A percentile compares a stretch with the other conserved stretches of the same genome.
These are phyloP conservation scores for Fragosphaeria purpurea DNA, from an alignment of 2,329 filamentous ascomycete genomes.

Conservation along the genomic window DNA sequence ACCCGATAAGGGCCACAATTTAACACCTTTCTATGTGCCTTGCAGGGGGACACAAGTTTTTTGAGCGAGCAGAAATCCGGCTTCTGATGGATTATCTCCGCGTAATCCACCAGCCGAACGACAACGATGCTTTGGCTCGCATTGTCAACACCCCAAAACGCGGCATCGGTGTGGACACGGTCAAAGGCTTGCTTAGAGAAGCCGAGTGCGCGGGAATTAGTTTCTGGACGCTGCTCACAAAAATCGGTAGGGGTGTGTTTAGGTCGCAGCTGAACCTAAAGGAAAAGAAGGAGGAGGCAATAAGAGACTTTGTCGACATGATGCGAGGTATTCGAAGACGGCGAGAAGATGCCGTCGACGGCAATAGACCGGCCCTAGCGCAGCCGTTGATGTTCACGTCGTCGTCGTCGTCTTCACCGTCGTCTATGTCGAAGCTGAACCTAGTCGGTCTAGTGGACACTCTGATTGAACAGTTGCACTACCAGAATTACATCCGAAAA, in stretches of 20 bases:
- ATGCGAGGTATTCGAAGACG: neutral
- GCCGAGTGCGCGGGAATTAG: constrained; percentile 59
- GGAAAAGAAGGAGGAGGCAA: constrained; percentile 38
- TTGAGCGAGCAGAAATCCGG: constrained; percentile 83
- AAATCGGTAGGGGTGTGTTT: constrained; percentile 41
- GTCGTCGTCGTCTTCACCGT: neutral
- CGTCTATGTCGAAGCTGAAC: neutral
- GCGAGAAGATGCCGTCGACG: too few relatives aligned
- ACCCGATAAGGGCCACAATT: neutral
- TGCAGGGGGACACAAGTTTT: constrained; percentile 68
- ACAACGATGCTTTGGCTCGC: constrained; percentile 75
- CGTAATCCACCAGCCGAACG: constrained; percentile 72
- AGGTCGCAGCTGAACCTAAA: constrained; percentile 39
- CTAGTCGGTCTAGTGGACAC: constrained; percentile 41
- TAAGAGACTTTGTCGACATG: constrained; percentile 20
- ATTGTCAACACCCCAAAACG: constrained; percentile 79
- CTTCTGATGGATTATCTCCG: constrained; percentile 79
- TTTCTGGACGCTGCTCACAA: constrained; percentile 63
- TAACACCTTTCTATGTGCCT: too few relatives aligned
- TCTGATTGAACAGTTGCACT: constrained; percentile 55
- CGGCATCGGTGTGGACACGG: constrained; percentile 68
- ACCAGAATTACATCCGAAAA: constrained; percentile 63
- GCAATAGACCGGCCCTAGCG: too few relatives aligned
- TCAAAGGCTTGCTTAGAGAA: constrained; percentile 65
- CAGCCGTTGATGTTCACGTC: neutral